Percentiles rank a stretch among this genome's conserved stretches.
Evolutionary conservation across 345 rosid species (phyloP).

Genomic region (Populus davidiana): DNA sequence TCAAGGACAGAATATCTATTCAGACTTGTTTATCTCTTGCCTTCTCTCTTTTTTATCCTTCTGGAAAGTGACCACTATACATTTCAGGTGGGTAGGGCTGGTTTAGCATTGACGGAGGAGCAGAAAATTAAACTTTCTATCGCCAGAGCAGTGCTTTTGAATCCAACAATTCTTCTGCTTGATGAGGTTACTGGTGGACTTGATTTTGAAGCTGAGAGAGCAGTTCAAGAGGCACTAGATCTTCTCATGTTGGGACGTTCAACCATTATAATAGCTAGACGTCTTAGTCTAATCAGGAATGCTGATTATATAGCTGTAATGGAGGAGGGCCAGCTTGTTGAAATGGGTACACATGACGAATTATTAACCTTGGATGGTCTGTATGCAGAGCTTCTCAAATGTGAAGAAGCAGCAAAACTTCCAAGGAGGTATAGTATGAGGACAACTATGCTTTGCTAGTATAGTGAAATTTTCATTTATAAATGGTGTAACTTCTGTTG

Average conservation of each 20-base stretch:
- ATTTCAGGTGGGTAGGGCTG: conserved; percentile 88
- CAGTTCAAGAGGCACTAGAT: conserved; percentile 91
- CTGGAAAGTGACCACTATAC: conserved; percentile 12
- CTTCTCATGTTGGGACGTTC: conserved; percentile 96
- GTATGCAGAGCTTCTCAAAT: conserved; percentile 89
- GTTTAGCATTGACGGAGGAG: conserved; percentile 81
- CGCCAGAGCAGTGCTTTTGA: conserved; percentile 95
- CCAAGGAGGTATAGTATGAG: conserved; percentile 68
- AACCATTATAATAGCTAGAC: conserved; percentile 91
- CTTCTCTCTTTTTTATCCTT: neutral
- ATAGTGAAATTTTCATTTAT: neutral
- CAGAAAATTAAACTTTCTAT: conserved; percentile 91
- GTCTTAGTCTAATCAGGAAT: conserved; percentile 85
- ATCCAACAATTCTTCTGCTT: conserved; percentile 85
- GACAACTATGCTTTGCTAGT: conserved; percentile 1
- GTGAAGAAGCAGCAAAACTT: conserved; percentile 96
- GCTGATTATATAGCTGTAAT: conserved; percentile 95
- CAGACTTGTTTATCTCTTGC: conserved; percentile 2
- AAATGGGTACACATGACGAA: conserved; percentile 98
- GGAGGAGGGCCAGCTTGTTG: conserved; percentile 98
- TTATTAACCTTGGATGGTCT: conserved; percentile 62
- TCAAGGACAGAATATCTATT: conserved; percentile 3
- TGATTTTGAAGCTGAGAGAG: conserved; percentile 95
- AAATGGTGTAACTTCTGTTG: conserved; percentile 7
- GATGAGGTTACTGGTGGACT: conserved; percentile 99